Evolutionary conservation across 2,329 filamentous ascomycete species (phyloP), one percentile per base, ranked within the genome.

Genomic region (Talaromyces sp.): DNA sequence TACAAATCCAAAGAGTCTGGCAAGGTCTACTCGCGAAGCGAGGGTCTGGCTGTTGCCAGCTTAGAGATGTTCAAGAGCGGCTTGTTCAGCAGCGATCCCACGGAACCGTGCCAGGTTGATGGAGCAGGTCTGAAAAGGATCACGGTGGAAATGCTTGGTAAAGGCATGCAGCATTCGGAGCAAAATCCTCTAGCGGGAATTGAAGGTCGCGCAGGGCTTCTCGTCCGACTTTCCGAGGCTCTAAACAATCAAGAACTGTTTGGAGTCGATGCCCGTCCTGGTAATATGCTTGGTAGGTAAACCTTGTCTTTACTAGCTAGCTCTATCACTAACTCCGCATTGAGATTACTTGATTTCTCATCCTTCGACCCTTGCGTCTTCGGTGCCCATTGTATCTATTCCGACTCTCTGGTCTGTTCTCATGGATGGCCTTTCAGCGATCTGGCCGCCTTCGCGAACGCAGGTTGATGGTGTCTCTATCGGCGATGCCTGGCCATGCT

Each of bases 41-140:
- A 97, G 74, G 92, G 92, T 9, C 82, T 97, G 59, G 92, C 92
- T 9, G 87, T 89, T 10, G 86, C 86, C 50, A 87, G 84, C 71
- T 71, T 88, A 67, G 92, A 97, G 67, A 96, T 97, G 92, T 97
- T 96, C 83, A 96, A 96, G 77, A 81, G 85, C 14, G 94, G 94
- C 35, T 71, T 91, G 35, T 97, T 97, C 77, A 96, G 92, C 65
- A 90, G 92, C 74, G 85, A 93, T 70, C 81, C 85, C 2, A 82
- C 78, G 61, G 91, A 96, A 75, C 92, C 91, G 56, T 91, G 86
- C 70, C 92, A 96, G 74, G 94, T 97, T 29, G 93, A 99, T 77
- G 91, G 88, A 64, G 85, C 85, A 6, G 94, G 88, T 0, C 79
- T 99, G 66, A 86, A 85, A 67, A 85, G 81, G 60, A 76, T 97